Evolutionary conservation across 73 alveolate genomes (phyloP), one percentile per base, ranked within the genome.

Genomic region (Diophrys appendiculata): DNA sequence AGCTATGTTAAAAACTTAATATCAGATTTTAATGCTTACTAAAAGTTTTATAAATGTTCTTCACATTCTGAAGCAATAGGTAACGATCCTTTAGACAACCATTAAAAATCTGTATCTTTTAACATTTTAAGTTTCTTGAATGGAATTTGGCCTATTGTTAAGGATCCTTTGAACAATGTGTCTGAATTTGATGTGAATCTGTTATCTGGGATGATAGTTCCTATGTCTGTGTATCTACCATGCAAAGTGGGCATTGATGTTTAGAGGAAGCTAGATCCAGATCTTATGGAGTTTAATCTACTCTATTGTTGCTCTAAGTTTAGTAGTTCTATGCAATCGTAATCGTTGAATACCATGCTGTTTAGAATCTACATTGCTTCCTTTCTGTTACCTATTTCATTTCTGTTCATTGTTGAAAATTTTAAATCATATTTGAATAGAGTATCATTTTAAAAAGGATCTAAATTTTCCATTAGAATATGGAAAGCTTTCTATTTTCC

Each of bases 361-460:
- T 76, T 76, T 26, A 74, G 54, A 2, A 76, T 76, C 24, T 56
- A 69, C 29, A 56, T 76, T 2, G 64, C 84, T 56, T 76, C 84
- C 31, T 76, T 26, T 29, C 84, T 54, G 32, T 52, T 26, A 33
- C 64, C 64, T 28, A 60, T 43, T 28, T 79, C 88, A 25, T 68
- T 33, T 14, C 88, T 34, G 54, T 79, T 79, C 43, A 79, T 76
- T 0, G 88, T 52, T 25, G 76, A 34, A 75, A 79, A 79, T 35
- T 79, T 79, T 31, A 79, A 75, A 64, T 79, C 88, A 29, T 79
- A 79, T 52, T 79, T 79, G 81, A 79, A 79, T 23, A 68, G n/a
- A n/a, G n/a, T n/a, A n/a, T n/a, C n/a, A n/a, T n/a, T n/a, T n/a
- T n/a, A n/a, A n/a, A 60, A 13, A 2, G 2, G 28, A 31, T 60